Percentiles rank a stretch among this genome's conserved stretches.
Evolutionary conservation across 306 rosid species (phyloP).

Genomic region (peach (Prunus persica)): DNA sequence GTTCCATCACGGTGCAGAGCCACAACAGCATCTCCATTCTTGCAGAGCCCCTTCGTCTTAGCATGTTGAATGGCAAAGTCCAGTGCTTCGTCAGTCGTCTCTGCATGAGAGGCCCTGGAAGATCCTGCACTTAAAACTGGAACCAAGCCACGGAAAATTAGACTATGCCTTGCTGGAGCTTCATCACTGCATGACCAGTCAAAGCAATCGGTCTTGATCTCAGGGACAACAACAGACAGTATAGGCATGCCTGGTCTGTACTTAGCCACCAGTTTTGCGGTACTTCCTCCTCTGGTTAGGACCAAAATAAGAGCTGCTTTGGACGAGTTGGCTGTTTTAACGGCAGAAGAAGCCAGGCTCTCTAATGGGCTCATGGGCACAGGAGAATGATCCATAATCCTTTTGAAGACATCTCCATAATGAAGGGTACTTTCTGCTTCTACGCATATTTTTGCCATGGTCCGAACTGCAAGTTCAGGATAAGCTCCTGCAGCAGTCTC

Average conservation of each 20-base stretch:
- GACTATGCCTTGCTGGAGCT: constrained; percentile 97
- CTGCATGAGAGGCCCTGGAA: constrained; percentile 84
- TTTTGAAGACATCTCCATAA: constrained; percentile 75
- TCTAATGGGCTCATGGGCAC: constrained; percentile 91
- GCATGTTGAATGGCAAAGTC: constrained; percentile 79
- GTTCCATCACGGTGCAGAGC: constrained; percentile 89
- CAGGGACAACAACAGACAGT: constrained; percentile 96
- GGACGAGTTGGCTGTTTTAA: constrained; percentile 78
- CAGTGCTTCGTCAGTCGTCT: constrained; percentile 89
- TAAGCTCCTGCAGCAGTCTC: constrained; percentile 96
- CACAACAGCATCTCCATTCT: constrained; percentile 84
- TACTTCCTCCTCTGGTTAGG: constrained; percentile 77
- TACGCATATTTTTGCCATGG: constrained; percentile 79
- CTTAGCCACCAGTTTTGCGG: constrained; percentile 96
- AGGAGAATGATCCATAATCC: constrained; percentile 80
- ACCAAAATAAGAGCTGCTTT: constrained; percentile 74
- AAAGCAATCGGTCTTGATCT: constrained; percentile 78
- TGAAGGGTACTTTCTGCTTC: constrained; percentile 84
- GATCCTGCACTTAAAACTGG: constrained; percentile 87
- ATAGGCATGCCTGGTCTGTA: constrained; percentile 96
- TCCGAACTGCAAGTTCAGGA: constrained; percentile 76
- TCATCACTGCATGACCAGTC: constrained; percentile 98
- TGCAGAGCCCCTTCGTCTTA: constrained; percentile 75
- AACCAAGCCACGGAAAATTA: constrained; percentile 92
- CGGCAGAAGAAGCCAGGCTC: constrained; percentile 89